Base-by-base conservation (phyloP, 2,329 filamentous ascomycete genomes). In the Nannizziopsis barbatae region DNA sequence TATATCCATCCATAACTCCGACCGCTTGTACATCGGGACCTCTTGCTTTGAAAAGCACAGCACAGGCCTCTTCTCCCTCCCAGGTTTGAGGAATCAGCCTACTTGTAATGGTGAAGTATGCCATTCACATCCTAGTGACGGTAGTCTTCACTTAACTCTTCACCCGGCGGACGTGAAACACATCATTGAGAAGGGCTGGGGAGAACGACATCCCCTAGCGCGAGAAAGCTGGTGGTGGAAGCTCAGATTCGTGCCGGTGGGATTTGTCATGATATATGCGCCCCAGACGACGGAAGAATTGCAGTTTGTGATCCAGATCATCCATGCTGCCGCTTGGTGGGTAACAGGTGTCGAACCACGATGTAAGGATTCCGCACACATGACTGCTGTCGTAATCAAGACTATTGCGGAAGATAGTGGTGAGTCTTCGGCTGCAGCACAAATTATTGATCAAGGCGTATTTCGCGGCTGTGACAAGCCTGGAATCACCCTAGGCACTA, bases 21-120 rank as follows among this genome's bases (percentile, higher is more conserved):
- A 67, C 1, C 65, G 64, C 12, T 71, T 83, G 49, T 75, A 72
- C 58, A 77, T 80, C 7, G 83, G 77, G 0, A 82, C 75, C 1
- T 86, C 81, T 1, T 89, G 84, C 60, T 81, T 92, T 56, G 86
- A 92, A 65, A 90, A 89, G 68, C 81, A 90, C 60, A 83, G 83
- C 37, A 75, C 86, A 5, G 86, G 82, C 0, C 73, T 93, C 0
- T 92, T 90, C 64, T 76, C 83, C 1, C 71, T 69, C 2, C 71
- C 52, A 9, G 49, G 45, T 44, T 48, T 51, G 14, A 41, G 47
- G 11, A 52, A 48, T 33, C 59, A 55, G 14, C 49, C 53, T 35
- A 62, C 60, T 43, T 63, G 60, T 50, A 77, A 82, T 56, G 86
- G 86, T n/a, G 87, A 93, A 66, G 76, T 93, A 38, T 84, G 79